Evolutionary conservation across 768 basidiomycete species (phyloP), one percentile per base, ranked within the genome.

Genomic region (Tylopilus cervinicoccineus): DNA sequence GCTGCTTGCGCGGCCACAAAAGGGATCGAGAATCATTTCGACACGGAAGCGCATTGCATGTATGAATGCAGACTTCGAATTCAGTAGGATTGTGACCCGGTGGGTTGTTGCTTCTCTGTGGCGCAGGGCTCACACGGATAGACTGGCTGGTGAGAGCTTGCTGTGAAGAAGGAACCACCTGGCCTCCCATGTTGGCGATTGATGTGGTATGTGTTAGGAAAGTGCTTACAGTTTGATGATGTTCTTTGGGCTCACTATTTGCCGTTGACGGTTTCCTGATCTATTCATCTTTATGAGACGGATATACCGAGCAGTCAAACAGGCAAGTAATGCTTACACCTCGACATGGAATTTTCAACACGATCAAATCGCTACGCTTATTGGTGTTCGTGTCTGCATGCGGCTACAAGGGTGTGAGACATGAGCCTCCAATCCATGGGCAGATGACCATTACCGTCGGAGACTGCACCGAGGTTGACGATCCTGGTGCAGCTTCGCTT

Each of bases 1-100:
- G 48, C 38, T 50, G 45, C 17, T 29, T 62, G 39, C 61, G 61
- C 3, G 38, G 38, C 61, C 61, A 62, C 24, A 64, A 42, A 40
- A 64, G 58, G 23, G 61, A 64, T 1, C 46, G 51, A 20, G 62
- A 55, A 43, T 62, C 62, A 14, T 62, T 64, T 36, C 62, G 62
- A 50, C 61, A 62, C 3, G 49, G 62, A 26, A 32, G 16, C 2
- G 37, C 22, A 33, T 56, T 62, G 37, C 62, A 64, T 1, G 62
- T 62, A 17, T 62, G 61, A 22, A 62, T 64, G 43, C 61, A 62
- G 14, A 64, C 29, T 47, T 64, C 62, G 14, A 51, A 56, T 19
- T 64, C 53, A 3, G 27, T 23, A 22, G 52, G 7, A 39, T 53
- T 48, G 45, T 33, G 27, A 14, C 3, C n/a, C 14, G 4, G 10